Base-by-base conservation (phyloP, 2,329 filamentous ascomycete species). In the Ophiocordyceps camponoti-saundersi region DNA sequence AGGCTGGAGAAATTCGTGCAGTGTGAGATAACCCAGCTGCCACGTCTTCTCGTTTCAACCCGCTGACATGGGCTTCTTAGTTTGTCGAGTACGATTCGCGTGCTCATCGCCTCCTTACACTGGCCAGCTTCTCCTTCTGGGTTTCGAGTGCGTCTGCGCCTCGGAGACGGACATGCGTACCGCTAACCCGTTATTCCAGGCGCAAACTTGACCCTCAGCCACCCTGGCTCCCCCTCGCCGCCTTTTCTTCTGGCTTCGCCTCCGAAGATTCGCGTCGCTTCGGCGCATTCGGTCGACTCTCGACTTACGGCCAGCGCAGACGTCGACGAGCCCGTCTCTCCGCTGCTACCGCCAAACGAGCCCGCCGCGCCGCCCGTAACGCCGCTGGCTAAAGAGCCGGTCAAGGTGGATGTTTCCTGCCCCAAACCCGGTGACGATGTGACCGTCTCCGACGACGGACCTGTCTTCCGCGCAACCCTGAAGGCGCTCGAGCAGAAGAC, bases 51-150 rank as follows among this genome's bases (percentile, higher is more conserved):
- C 30, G 15, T 20, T 26, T 22, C 15, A 7, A 18, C 36, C 21
- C 50, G 47, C 61, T 65, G 49, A 65, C 53, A 13, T 7, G 18
- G 18, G 44, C 36, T 18, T 4, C 46, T 2, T 40, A 87, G 82
- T 95, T 98, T 65, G 83, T 96, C 55, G 92, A 98, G 64, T 98
- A 98, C 60, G 89, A 98, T 64, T 84, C 92, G 59, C 79, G 90
- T 54, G 87, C 88, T 32, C 92, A 98, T 65, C 79, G 83, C 52
- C 67, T 98, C 50, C 80, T 93, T 55, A 90, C 88, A 4, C 73
- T 98, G 47, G 89, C 86, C 15, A 89, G 80, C 60, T 96, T 98
- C 65, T 88, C 86, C 6, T 96, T 95, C 61, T 98, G 87, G 82
- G 88, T 96, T 49, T 77, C 90, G 55, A 90, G 85, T 81, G 72